These are phyloP conservation scores for Gymnopus androsaceus DNA, from an alignment of 1,284 basidiomycete species.

Conservation along the genomic window DNA sequence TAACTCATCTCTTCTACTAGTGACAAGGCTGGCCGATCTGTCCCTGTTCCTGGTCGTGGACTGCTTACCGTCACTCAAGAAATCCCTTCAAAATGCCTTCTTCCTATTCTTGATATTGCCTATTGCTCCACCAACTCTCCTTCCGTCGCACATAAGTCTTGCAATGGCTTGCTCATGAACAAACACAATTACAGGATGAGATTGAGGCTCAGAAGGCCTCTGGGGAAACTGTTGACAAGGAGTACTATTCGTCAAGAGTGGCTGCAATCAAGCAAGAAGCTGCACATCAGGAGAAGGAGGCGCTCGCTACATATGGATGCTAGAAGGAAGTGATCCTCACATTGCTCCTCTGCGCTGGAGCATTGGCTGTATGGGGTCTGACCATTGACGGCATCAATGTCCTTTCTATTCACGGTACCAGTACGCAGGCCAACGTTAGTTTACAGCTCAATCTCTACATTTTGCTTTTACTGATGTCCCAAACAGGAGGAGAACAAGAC, in stretches of 20 bases:
- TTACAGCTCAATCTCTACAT: background rate
- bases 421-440: slow-evolving; percentile 88
- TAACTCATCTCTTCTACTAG: slow-evolving; percentile 37
- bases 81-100: slow-evolving; percentile 71
- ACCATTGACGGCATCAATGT: slow-evolving; percentile 90
- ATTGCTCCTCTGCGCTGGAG: slow-evolving; percentile 91
- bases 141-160: slow-evolving; percentile 94
- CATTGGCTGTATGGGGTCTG: slow-evolving; percentile 95
- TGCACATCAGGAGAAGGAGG: slow-evolving; percentile 87
- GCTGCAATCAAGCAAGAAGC: slow-evolving; percentile 89
- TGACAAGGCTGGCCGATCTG: slow-evolving; percentile 93
- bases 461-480: slow-evolving; percentile 9
- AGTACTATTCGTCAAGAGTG: slow-evolving; percentile 74
- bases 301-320: slow-evolving; percentile 88
- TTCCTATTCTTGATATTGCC: slow-evolving; percentile 77
- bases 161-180: slow-evolving; percentile 91
- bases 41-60: slow-evolving; percentile 92
- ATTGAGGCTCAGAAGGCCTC: slow-evolving; percentile 61
- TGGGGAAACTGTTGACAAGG: slow-evolving; percentile 58
- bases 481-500: slow-evolving; percentile 93
- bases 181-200: slow-evolving; percentile 80
- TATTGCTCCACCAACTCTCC: slow-evolving; percentile 90
- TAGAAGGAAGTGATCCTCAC: slow-evolving; percentile 83
- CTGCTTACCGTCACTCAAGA: slow-evolving; percentile 86
- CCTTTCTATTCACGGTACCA: slow-evolving; percentile 91